phyloP scores from a whole-genome alignment of 495 filamentous ascomycete genomes.

The Aspergillus diversus region DNA sequence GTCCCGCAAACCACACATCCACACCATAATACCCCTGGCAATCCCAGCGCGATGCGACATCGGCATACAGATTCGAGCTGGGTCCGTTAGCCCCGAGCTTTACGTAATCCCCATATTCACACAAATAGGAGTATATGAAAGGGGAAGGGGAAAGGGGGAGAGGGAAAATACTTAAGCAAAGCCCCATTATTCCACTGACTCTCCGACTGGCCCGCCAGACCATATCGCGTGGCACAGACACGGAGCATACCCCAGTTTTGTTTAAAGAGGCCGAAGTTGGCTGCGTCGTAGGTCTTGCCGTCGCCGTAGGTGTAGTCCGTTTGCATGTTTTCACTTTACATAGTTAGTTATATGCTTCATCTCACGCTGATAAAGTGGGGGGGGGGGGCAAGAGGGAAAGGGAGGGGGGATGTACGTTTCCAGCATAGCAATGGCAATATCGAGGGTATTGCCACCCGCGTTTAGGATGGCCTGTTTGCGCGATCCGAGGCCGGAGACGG shows the following conservation, averaged over 20 bases:
- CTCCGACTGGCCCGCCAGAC: constrained; percentile 25
- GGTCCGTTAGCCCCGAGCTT: too few species aligned
- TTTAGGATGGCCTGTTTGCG: constrained; percentile 35
- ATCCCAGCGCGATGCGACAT: constrained; percentile 32
- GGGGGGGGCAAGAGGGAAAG: too few species aligned
- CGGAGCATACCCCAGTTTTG: constrained; percentile 45
- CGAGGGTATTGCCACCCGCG: constrained; percentile 41
- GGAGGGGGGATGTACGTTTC: constrained; percentile 34
- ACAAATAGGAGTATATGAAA: neutral
- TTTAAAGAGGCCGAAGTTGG: constrained; percentile 39
- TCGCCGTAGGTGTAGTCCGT: constrained; percentile 38
- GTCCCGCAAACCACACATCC: constrained; percentile 33
- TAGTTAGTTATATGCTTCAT: neutral
- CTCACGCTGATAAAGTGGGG: neutral
- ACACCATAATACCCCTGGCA: constrained; percentile 28
- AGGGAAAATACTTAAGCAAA: constrained; percentile 28
- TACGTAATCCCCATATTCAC: too few species aligned
- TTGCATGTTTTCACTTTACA: constrained; percentile 31
- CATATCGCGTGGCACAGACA: constrained; percentile 22
- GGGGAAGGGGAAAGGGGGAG: neutral
- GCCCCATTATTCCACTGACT: constrained; percentile 26
- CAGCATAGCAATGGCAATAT: constrained; percentile 47
- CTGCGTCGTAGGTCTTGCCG: constrained; percentile 30
- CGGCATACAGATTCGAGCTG: constrained; percentile 26
- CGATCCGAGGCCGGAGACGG: constrained; percentile 33